A percentile compares a stretch with the other conserved stretches of the same genome.
These are phyloP conservation scores for Kluyveromyces sp. DNA, from an alignment of 1,139 yeast genomes.

Conservation along the genomic window DNA sequence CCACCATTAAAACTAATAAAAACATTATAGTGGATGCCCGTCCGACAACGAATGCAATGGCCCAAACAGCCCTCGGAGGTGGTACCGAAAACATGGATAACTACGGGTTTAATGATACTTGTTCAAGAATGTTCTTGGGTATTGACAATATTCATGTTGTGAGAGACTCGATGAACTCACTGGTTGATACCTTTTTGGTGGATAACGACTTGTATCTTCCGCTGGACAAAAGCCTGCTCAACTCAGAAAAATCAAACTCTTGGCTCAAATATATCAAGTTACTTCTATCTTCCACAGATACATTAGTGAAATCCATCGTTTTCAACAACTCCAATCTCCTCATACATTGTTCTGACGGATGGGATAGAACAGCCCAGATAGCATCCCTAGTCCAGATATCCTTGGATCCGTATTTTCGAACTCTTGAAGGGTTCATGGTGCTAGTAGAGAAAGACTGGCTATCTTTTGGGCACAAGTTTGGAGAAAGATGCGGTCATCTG, in stretches of 20 bases:
- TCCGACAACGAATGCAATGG: conserved; percentile 91
- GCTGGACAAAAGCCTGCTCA: conserved; percentile 40
- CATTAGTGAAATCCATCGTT: conserved; percentile 72
- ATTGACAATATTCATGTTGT: conserved; percentile 94
- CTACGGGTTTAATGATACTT: conserved; percentile 43
- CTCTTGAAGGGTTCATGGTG: conserved; percentile 78
- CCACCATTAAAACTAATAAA: conserved; percentile 33
- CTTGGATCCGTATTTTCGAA: conserved; percentile 83
- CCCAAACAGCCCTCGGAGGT: conserved; percentile 94
- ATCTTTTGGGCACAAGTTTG: conserved; percentile 86
- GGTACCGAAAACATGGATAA: conserved; percentile 92
- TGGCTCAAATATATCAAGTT: conserved; percentile 75
- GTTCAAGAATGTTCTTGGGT: conserved; percentile 71
- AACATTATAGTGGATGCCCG: conserved; percentile 85
- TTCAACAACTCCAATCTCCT: conserved; percentile 76
- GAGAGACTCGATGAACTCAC: conserved; percentile 70
- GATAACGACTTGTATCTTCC: conserved; percentile 50
- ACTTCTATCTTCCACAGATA: conserved; percentile 68
- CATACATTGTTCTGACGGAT: conserved; percentile 95
- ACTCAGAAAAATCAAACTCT: conserved; percentile 44
- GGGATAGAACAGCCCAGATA: conserved; percentile 95
- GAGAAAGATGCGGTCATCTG: conserved; percentile 72
- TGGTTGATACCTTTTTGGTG: conserved; percentile 57
- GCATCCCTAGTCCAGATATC: conserved; percentile 80
- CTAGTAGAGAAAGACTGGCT: conserved; percentile 93